Evolutionary conservation across 2,329 filamentous ascomycete genomes (phyloP), one percentile per base, ranked within the genome.

Genomic region (Aspergillus amoenus): DNA sequence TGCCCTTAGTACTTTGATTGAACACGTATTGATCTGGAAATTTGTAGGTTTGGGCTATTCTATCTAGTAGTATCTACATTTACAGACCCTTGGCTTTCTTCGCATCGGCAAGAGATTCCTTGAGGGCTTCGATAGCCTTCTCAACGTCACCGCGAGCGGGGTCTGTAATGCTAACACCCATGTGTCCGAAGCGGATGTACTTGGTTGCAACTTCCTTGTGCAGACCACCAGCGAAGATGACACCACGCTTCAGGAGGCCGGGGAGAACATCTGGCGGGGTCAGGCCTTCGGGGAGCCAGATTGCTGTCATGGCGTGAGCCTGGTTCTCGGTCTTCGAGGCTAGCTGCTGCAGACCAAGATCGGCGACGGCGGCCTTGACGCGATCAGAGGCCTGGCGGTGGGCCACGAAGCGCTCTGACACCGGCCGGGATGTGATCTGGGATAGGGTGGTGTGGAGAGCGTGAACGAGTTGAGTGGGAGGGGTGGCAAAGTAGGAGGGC

Each of bases 261-360:
- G 94, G 93, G 52, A 99, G 82, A 34, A 99, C 81, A 64, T 96
- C 90, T 2, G 92, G 84, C 30, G 89, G 88, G 66, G 88, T 87
- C 52, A 97, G 79, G 41, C 83, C 88, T 60, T 97, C 91, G 2
- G 94, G 94, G 55, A 99, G 83, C 76, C 94, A 97, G 65, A 99
- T 94, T 57, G 94, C 93, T 3, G 94, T 99, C 94, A 99, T 99
- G 68, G 90, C 92, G 74, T 96, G 93, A 42, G 94, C 92, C 79
- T 97, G 93, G 76, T 96, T 89, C 68, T 93, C 91, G 0, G 90
- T 88, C 74, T 93, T 90, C 37, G 84, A 76, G 21, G 94, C 93
- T 39, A 99, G 82, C 73, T 97, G 90, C 78, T 91, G 89, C 58
- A 99, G 82, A 4, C 94, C 94, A 37, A 97, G 81, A 51, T 89